These are phyloP conservation scores for Pseudocercospora cruenta DNA, from an alignment of 2,329 filamentous ascomycete genomes.

Conservation along the genomic window DNA sequence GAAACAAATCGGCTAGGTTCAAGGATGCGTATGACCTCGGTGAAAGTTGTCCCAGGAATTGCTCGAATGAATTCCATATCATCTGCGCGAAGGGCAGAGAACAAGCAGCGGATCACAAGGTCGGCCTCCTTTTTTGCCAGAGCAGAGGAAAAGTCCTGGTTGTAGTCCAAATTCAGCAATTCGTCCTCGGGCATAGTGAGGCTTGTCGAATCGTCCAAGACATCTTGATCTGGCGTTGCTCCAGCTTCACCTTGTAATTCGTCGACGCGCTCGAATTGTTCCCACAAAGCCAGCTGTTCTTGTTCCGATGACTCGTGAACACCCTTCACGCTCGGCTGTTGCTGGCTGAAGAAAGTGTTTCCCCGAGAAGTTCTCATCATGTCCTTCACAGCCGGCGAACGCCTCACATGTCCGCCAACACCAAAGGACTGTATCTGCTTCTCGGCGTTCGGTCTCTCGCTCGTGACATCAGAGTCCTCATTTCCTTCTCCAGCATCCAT, in stretches of 20 bases:
- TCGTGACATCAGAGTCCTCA: neutral
- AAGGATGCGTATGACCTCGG: slow-evolving; percentile 65
- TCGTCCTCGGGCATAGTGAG: slow-evolving; percentile 12
- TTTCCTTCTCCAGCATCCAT: neutral
- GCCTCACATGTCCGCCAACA: neutral
- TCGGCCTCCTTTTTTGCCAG: slow-evolving; percentile 29
- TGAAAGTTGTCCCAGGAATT: slow-evolving; percentile 62
- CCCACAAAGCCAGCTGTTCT: slow-evolving; percentile 18
- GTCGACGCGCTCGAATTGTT: slow-evolving; percentile 22
- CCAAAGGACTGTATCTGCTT: neutral
- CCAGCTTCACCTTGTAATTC: slow-evolving; percentile 2
- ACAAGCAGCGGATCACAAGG: slow-evolving; percentile 33
- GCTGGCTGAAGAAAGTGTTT: slow-evolving; percentile 12
- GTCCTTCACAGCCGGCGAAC: neutral
- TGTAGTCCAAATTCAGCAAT: slow-evolving; percentile 33
- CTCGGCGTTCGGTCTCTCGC: neutral
- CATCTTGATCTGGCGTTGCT: neutral
- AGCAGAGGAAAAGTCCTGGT: slow-evolving; percentile 26
- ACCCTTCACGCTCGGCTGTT: neutral
- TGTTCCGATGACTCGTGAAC: neutral
- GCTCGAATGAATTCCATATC: slow-evolving; percentile 35
- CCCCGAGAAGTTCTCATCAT: neutral
- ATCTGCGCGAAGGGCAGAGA: slow-evolving; percentile 27
- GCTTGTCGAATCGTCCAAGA: neutral
- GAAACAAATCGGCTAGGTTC: slow-evolving; percentile 60